These are phyloP conservation scores for Aristolochia contorta DNA, from an alignment of 164 flowering plant species.

Conservation along the genomic window DNA sequence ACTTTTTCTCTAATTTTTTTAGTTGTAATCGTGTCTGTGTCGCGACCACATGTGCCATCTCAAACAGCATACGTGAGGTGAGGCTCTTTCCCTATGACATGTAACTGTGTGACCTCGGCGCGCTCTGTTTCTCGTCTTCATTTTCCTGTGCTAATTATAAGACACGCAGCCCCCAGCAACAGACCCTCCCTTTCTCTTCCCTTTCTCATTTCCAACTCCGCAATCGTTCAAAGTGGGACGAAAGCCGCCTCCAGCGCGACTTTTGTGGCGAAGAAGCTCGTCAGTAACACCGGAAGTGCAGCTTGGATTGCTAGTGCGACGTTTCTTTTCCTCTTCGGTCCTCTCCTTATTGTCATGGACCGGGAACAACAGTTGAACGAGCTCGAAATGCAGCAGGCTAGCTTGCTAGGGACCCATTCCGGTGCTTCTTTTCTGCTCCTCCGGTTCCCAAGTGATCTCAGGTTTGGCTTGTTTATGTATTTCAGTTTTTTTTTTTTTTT, in stretches of 20 bases:
- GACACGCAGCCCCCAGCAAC: neutral
- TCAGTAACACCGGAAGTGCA: conserved; percentile 66
- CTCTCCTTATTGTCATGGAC: conserved; percentile 65
- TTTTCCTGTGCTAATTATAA: too few species aligned
- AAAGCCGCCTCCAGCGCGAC: conserved; percentile 31
- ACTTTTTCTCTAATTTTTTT: too few species aligned
- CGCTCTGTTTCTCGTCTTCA: too few species aligned
- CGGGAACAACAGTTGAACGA: conserved; percentile 67
- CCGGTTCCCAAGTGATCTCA: too few species aligned
- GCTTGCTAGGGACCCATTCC: conserved; percentile 53
- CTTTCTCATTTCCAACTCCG: conserved; percentile 20
- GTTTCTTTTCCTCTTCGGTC: conserved; percentile 45
- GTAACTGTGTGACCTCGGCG: too few species aligned
- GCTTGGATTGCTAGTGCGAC: conserved; percentile 75
- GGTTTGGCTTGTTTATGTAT: too few species aligned
- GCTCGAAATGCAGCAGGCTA: conserved; percentile 50
- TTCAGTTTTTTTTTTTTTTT: too few species aligned
- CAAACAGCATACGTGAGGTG: too few species aligned
- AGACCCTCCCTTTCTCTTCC: conserved; percentile 12
- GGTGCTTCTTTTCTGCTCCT: conserved; percentile 2
- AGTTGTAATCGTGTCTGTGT: too few species aligned
- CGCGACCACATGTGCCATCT: too few species aligned
- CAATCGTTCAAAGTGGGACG: conserved; percentile 28
- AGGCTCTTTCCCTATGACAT: too few species aligned
- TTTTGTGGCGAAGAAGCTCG: conserved; percentile 32